Base-by-base conservation (phyloP, 495 filamentous ascomycete genomes). In the Evernia prunastri region DNA sequence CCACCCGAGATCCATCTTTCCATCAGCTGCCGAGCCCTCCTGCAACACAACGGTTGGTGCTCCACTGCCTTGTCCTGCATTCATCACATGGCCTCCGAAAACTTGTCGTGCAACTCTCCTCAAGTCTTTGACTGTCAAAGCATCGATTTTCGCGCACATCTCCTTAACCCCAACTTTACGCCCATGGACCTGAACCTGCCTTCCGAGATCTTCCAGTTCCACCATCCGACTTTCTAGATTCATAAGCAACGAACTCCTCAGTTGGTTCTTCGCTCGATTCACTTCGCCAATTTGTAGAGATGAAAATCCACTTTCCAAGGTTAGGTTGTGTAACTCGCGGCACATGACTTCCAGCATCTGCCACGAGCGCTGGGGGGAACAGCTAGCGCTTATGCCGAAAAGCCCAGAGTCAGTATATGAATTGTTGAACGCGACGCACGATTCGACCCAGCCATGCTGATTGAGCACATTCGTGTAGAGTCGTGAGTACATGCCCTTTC, bases 401-500 rank as follows among this genome's bases (percentile, higher is more conserved):
- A 98, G 81, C 10, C 95, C 94, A 15, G 87, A 90, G 74, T 98
- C 94, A 0, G 90, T 96, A 80, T 97, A 98, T 58, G 88, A 89
- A 76, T 98, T 91, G 77, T 97, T 97, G 82, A 97, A 96, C 36
- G 93, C 87, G 47, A 96, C 83, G 73, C 92, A 96, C 66, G 84
- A 91, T 75, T 98, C 94, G 15, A 98, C 89, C 92, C 92, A 97
- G 58, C 88, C 90, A 77, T 96, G 84, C 74, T 97, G 94, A 79
- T 98, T 98, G 56, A 98, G 85, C 13, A 97, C 92, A 74, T 97
- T 95, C 63, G 91, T 97, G 79, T 96, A 98, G 36, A 97, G 84
- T 9, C 95, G 89, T 23, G 89, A 93, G 78, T 96, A 97, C 94
- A 98, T 97, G 65, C 94, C 94, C 79, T 99, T 99, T 56, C 94